A percentile compares a stretch with the other conserved stretches of the same genome.
phyloP scores from a whole-genome alignment of 768 basidiomycete species.

The Boletus tylopilopsis region DNA sequence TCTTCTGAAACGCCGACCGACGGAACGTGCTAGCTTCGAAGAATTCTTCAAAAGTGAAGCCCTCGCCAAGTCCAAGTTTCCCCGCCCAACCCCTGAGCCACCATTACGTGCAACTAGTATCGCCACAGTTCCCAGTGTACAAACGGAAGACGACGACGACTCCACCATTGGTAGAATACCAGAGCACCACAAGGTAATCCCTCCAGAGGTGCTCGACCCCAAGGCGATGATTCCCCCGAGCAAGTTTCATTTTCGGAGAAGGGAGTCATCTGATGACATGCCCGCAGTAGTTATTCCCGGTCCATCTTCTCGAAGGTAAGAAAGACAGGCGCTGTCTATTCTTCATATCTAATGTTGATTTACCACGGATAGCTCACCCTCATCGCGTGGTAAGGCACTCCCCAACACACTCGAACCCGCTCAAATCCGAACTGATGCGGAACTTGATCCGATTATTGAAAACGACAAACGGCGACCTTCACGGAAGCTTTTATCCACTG shows the following conservation, averaged over 20 bases:
- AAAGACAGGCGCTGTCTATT: background rate
- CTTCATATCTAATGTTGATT: background rate
- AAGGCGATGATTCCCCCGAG: slow-evolving; percentile 80
- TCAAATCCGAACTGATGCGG: slow-evolving; percentile 15
- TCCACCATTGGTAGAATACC: slow-evolving; percentile 46
- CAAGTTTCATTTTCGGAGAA: slow-evolving; percentile 66
- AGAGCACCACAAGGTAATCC: slow-evolving; percentile 71
- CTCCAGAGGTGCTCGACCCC: slow-evolving; percentile 76
- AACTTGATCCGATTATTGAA: slow-evolving; percentile 1
- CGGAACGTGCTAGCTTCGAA: slow-evolving; percentile 83
- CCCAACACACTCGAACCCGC: slow-evolving; percentile 7
- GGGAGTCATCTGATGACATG: slow-evolving; percentile 19
- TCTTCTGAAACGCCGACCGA: slow-evolving; percentile 81
- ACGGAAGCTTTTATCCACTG: slow-evolving; percentile 40
- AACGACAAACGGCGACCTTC: slow-evolving; percentile 13
- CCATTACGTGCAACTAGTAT: slow-evolving; percentile 10
- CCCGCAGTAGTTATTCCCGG: background rate
- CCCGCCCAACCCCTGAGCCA: slow-evolving; percentile 39
- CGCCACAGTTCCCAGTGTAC: slow-evolving; percentile 12
- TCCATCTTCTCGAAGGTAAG: slow-evolving; percentile 22
- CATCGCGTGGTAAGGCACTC: slow-evolving; percentile 17
- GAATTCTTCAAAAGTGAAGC: slow-evolving; percentile 88
- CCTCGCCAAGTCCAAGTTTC: slow-evolving; percentile 74
- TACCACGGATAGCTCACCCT: slow-evolving; percentile 9
- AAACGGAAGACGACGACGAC: slow-evolving; percentile 31